Evolutionary conservation across 2,329 filamentous ascomycete species (phyloP), one percentile per base, ranked within the genome.

Genomic region (Exophiala sp.): DNA sequence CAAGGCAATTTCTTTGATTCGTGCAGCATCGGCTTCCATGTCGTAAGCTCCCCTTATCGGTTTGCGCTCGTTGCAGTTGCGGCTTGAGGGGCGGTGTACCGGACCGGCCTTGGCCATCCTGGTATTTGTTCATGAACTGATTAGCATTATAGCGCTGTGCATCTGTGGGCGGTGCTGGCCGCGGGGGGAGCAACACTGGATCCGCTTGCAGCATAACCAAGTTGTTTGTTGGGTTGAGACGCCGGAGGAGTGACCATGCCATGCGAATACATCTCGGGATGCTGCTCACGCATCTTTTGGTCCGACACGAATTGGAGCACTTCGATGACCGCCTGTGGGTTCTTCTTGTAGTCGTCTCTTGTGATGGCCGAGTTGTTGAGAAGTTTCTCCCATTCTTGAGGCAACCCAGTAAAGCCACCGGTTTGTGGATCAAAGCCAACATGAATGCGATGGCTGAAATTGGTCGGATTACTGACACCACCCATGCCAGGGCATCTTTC

Each of bases 331-430:
- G 82, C 88, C 72, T 91, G 85, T 3, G 93, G 93, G 64, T 98
- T 96, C 65, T 93, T 90, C 70, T 95, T 88, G 70, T 97, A 97
- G 67, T 98, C 93, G 64, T 98, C 93, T 70, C 96, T 95, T 52
- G 93, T 97, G 64, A 98, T 93, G 51, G 93, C 93, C 2, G 93
- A 97, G 7, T 89, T 90, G 64, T 93, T 97, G 59, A 98, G 77
- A 44, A 98, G 77, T 69, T 94, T 94, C 65, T 95, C 93, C 93
- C 93, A 98, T 73, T 98, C 93, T 3, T 88, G 84, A 1, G 93
- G 93, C 60, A 98, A 70, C 32, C 93, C 93, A 41, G 95, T 88
- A 63, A 98, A 98, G 60, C 93, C 89, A 57, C 93, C 93, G 2
- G 88, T 95, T 62, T 89, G 85, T 21, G 91, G 89, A 66, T 98